Conservation (phyloP, 371 early-diverging fungal genomes). For the Mortierella sp. region DNA sequence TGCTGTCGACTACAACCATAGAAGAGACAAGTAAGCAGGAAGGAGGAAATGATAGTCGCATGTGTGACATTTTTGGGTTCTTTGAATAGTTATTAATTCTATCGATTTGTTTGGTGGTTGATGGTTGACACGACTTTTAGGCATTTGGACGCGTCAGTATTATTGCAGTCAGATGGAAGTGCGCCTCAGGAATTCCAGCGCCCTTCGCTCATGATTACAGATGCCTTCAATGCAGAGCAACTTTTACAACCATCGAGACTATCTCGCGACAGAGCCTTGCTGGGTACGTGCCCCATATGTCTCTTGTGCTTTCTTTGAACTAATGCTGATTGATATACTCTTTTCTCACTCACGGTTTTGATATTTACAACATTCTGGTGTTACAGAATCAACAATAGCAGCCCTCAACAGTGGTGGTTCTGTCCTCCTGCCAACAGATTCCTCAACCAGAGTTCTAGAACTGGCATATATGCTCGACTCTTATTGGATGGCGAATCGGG, state of each 20-base stretch:
- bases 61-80: neutral
- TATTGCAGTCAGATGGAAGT: conserved; percentile 75
- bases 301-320: neutral
- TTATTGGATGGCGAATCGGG: conserved; percentile 79
- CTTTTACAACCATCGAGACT: conserved; percentile 75
- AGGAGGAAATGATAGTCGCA: neutral
- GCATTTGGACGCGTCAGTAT: conserved; percentile 86
- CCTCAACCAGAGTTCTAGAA: conserved; percentile 93
- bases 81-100: neutral
- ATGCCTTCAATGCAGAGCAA: conserved; percentile 82
- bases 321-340: conserved; percentile 11
- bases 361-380: too few species aligned
- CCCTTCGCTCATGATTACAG: conserved; percentile 93
- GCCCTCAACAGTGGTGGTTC: conserved; percentile 78
- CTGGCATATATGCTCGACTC: conserved; percentile 90
- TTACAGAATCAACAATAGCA: conserved; percentile 70
- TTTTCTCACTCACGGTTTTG: neutral
- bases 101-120: too few species aligned
- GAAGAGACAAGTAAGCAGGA: conserved; percentile 84
- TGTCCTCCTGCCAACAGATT: conserved; percentile 92
- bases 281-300: conserved; percentile 59
- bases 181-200: conserved; percentile 79
- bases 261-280: conserved; percentile 78
- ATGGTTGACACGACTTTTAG: too few species aligned
- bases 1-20: conserved; percentile 97